A percentile compares a stretch with the other conserved stretches of the same genome.
Conservation (phyloP, 2,329 filamentous ascomycete genomes). For the Trichoderma oligosporum region DNA sequence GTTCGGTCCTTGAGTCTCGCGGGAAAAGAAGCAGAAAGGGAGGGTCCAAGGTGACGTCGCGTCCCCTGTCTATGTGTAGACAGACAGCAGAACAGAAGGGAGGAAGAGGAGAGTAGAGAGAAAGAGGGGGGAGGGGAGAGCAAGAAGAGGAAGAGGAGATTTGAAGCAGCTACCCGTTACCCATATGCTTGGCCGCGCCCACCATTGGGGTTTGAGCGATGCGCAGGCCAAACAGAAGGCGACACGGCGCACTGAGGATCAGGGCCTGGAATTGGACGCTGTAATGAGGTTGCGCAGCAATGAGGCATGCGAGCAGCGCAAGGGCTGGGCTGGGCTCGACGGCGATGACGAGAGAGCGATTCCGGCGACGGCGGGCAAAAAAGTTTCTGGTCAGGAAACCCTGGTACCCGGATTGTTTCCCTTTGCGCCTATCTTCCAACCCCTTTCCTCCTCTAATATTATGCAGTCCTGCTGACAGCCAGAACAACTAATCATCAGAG, state of each 20-base stretch:
- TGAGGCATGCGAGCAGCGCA: conserved; percentile 33
- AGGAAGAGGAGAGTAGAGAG: not conserved
- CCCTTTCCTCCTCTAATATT: conserved; percentile 1
- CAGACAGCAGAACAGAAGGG: not conserved
- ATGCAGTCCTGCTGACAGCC: conserved; percentile 9
- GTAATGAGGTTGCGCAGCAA: conserved; percentile 33
- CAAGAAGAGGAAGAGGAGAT: conserved; percentile 5
- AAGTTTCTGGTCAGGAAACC: too few species aligned
- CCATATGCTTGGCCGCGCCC: conserved; percentile 23
- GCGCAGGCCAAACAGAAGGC: conserved; percentile 14
- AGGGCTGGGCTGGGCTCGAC: conserved; percentile 20
- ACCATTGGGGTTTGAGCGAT: conserved; percentile 18
- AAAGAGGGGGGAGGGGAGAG: not conserved
- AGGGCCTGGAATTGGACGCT: conserved; percentile 16
- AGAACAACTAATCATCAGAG: not conserved
- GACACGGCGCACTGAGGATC: conserved; percentile 19
- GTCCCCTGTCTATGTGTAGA: conserved; percentile 9
- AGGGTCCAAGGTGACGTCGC: conserved; percentile 17
- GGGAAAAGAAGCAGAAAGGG: not conserved
- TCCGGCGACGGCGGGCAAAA: conserved; percentile 8
- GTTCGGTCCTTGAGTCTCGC: conserved; percentile 5
- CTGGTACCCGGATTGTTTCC: too few species aligned
- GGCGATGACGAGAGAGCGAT: conserved; percentile 16
- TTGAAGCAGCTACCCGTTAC: conserved; percentile 27
- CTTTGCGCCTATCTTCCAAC: not conserved